These are phyloP conservation scores for Rhodotorula sp. DNA, from an alignment of 1,284 basidiomycete species.

Conservation along the genomic window DNA sequence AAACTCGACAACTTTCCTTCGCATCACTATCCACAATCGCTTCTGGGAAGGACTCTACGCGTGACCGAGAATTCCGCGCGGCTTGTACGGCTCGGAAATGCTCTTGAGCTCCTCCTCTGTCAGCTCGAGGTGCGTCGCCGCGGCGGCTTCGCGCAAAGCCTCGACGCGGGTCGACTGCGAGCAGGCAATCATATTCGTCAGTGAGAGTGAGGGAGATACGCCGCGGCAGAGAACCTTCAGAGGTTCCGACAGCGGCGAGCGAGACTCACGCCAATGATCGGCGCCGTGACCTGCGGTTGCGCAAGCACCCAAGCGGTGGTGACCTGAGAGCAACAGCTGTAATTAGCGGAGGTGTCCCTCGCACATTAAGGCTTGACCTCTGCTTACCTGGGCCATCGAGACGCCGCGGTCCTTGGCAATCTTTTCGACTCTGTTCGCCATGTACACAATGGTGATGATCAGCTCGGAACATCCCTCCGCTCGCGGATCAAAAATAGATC, in stretches of 20 bases:
- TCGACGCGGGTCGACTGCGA: conserved; percentile 39
- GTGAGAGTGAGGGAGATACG: too few species aligned
- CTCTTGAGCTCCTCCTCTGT: conserved; percentile 58
- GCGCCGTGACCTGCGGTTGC: conserved; percentile 40
- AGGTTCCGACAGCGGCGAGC: too few species aligned
- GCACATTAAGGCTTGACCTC: background rate
- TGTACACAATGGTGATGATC: background rate
- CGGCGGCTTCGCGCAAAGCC: conserved; percentile 32
- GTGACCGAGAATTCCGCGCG: conserved; percentile 51
- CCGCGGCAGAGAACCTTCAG: too few species aligned
- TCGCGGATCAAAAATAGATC: too few species aligned
- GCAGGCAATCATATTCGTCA: too few species aligned
- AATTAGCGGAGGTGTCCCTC: too few species aligned
- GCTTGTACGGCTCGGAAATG: conserved; percentile 56
- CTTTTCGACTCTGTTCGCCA: conserved; percentile 31
- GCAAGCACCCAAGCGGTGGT: conserved; percentile 39
- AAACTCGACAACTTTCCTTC: background rate
- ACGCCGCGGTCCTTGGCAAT: conserved; percentile 39
- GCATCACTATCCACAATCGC: background rate
- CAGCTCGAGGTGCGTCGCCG: conserved; percentile 53
- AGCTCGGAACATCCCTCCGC: background rate
- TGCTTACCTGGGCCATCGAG: conserved; percentile 40
- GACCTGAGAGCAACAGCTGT: conserved; percentile 12
- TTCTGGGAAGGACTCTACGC: background rate
- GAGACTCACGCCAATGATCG: conserved; percentile 40